Base-by-base conservation (phyloP, 2,329 filamentous ascomycete species). In the Colletotrichum liaoningense region DNA sequence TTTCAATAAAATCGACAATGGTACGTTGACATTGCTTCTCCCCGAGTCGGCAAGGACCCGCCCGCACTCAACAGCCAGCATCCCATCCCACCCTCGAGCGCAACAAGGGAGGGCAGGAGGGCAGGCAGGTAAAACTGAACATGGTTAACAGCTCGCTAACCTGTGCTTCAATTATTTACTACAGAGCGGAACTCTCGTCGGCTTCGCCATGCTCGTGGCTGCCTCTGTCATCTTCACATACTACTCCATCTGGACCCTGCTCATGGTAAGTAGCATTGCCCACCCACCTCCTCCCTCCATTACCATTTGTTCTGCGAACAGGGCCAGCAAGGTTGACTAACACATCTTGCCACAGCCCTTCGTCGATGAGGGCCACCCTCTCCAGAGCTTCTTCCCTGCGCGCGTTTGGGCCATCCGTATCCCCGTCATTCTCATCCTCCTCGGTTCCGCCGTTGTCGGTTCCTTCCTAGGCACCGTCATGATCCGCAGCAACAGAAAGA, bases 321-420 rank as follows among this genome's bases (percentile, higher is more conserved):
- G 24, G 24, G 8, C 19, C 58, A 63, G 30, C 62, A 54, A 60
- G 72, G 57, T 72, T 16, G 55, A 22, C 75, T 72, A 59, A 77
- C 72, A 60, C 49, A 22, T 67, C 42, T 58, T 33, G 24, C 63
- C 68, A 76, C 78, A 99, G 97, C 97, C 97, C 82, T 99, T 99
- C 84, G 97, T 99, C 84, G 97, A 99, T 84, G 91, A 93, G 71
- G 94, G 95, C 82, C 97, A 99, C 84, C 93, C 95, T 70, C 93
- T 98, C 72, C 97, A 99, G 83, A 93, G 93, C 83, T 89, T 98
- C 87, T 99, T 99, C 87, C 97, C 95, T 75, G 96, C 96, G 59
- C 95, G 97, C 83, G 95, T 98, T 82, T 99, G 97, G 97, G 97
- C 97, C 74, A 98, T 99, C 82, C 95, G 97, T 83, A 97, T 99